Percentiles rank a stretch among this genome's conserved stretches.
These are phyloP conservation scores for Alternaria alternata DNA, from an alignment of 2,329 filamentous ascomycete species.

Conservation along the genomic window DNA sequence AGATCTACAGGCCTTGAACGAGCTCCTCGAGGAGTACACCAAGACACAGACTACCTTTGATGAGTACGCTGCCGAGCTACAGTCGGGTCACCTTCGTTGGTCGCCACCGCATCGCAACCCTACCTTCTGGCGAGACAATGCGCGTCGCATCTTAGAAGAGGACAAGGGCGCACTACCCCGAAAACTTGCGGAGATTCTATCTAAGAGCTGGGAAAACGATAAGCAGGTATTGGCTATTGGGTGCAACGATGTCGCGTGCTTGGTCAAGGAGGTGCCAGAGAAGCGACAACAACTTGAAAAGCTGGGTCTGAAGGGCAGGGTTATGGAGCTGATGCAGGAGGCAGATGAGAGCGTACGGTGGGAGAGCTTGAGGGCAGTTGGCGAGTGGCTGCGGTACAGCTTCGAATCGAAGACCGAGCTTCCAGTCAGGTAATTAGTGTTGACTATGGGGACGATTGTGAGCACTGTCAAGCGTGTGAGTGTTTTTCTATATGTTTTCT, in stretches of 20 bases:
- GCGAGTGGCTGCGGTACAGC: slow-evolving; percentile 77
- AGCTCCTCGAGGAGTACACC: slow-evolving; percentile 85
- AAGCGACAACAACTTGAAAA: slow-evolving; percentile 81
- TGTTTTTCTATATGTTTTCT: slow-evolving; percentile 9
- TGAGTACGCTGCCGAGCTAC: slow-evolving; percentile 80
- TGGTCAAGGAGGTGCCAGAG: slow-evolving; percentile 91
- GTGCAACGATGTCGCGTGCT: slow-evolving; percentile 87
- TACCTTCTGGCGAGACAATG: slow-evolving; percentile 92
- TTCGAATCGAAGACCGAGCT: slow-evolving; percentile 49
- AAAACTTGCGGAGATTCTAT: slow-evolving; percentile 85
- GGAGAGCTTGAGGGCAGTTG: slow-evolving; percentile 88
- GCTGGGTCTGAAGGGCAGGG: slow-evolving; percentile 81
- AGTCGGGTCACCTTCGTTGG: slow-evolving; percentile 89
- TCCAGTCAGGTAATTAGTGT: slow-evolving; percentile 34
- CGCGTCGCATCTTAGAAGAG: slow-evolving; percentile 83
- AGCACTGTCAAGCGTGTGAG: slow-evolving; percentile 6
- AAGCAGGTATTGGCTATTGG: slow-evolving; percentile 88
- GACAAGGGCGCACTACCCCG: slow-evolving; percentile 80
- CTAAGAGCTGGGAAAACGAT: slow-evolving; percentile 83
- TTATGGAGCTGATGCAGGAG: slow-evolving; percentile 95
- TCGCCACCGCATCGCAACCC: slow-evolving; percentile 87
- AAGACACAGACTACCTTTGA: slow-evolving; percentile 73
- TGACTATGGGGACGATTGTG: not conserved
- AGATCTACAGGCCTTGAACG: slow-evolving; percentile 56
- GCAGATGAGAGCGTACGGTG: slow-evolving; percentile 87